Conservation (phyloP, 1,284 basidiomycete genomes). For the Apiotrichum siamense region DNA sequence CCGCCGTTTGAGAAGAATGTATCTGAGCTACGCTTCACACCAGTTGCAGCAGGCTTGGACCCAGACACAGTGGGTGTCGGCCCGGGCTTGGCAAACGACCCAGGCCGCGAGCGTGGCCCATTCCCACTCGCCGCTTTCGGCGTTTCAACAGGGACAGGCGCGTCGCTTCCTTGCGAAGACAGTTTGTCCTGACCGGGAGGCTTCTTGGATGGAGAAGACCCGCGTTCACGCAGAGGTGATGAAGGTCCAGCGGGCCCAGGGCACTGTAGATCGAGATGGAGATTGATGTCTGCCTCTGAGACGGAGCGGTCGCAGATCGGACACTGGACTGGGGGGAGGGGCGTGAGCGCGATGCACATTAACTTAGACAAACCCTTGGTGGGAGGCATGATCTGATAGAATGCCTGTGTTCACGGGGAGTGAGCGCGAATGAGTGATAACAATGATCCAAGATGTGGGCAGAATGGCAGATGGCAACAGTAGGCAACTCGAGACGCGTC, state of each 20-base stretch:
- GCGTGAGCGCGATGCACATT: no score
- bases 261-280: slow-evolving; percentile 45
- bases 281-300: slow-evolving; percentile 40
- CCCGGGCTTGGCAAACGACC: not conserved
- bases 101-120: not conserved
- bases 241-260: slow-evolving; percentile 17
- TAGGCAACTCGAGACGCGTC: no score
- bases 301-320: slow-evolving; percentile 42
- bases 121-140: not conserved
- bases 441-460: not conserved
- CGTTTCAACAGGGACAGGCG: slow-evolving; percentile 9
- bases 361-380: not conserved
- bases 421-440: not conserved
- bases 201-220: not conserved
- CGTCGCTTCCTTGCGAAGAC: not conserved
- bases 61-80: no score
- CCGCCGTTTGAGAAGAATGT: not conserved
- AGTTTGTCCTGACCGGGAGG: not conserved
- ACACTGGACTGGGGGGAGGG: slow-evolving; percentile 28
- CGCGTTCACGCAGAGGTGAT: not conserved
- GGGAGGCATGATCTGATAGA: not conserved
- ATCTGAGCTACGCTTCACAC: not conserved
- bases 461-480: not conserved
- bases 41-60: no score
- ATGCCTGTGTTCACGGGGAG: no score